These are phyloP conservation scores for Trypanosomatidae sp. DNA, from an alignment of 208 protist genomes.

Conservation along the genomic window DNA sequence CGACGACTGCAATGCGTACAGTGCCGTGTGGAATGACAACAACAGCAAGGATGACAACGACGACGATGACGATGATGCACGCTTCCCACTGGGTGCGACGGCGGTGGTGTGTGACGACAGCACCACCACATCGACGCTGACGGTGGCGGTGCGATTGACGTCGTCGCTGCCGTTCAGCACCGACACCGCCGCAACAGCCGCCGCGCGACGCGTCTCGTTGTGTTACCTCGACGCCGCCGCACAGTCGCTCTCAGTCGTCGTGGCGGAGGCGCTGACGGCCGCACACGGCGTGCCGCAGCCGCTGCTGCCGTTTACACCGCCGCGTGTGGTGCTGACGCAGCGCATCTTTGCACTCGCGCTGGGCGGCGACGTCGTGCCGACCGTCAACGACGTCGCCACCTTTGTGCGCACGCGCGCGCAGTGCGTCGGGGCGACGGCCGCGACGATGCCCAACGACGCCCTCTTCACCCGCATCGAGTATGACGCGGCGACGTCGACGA, in stretches of 20 bases:
- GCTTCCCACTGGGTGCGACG: constrained; percentile 11
- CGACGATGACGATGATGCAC: background rate
- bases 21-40: constrained; percentile 39
- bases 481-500: constrained; percentile 3
- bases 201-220: constrained; percentile 13
- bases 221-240: constrained; percentile 49
- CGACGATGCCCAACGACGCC: constrained; percentile 6
- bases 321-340: background rate
- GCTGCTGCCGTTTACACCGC: constrained; percentile 5
- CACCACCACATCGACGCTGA: too few relatives aligned
- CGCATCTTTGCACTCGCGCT: background rate
- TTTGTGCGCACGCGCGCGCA: constrained; percentile 20
- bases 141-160: too few relatives aligned
- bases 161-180: too few relatives aligned
- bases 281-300: background rate
- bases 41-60: constrained; percentile 1
- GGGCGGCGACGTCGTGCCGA: constrained; percentile 19
- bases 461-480: constrained; percentile 15
- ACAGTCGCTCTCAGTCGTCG: background rate
- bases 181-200: background rate
- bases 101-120: constrained; percentile 14
- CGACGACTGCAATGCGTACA: constrained; percentile 34
- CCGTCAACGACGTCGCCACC: constrained; percentile 40
- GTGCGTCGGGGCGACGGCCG: constrained; percentile 28
- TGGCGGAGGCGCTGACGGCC: background rate